A percentile compares a stretch with the other conserved stretches of the same genome.
These are phyloP conservation scores for Kalmanozyma brasiliensis DNA, from an alignment of 1,284 basidiomycete species.

Conservation along the genomic window DNA sequence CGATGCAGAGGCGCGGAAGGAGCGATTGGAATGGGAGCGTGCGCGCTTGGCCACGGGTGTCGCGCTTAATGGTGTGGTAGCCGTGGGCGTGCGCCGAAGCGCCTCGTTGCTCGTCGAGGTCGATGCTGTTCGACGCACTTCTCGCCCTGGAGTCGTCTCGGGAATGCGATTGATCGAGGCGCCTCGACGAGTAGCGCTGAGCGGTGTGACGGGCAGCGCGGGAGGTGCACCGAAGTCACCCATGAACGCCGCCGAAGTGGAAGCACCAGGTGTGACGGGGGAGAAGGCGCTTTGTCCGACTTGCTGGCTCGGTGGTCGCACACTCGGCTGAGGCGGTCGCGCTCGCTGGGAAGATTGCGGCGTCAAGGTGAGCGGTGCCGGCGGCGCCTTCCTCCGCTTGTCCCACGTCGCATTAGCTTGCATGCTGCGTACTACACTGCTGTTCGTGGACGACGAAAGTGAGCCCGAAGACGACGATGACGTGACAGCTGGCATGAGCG, in stretches of 20 bases:
- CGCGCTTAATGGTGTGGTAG: conserved; percentile 7
- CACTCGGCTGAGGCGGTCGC: not conserved
- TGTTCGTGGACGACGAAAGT: conserved; percentile 15
- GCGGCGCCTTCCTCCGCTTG: conserved; percentile 48
- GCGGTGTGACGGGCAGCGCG: conserved; percentile 34
- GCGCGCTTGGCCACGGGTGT: conserved; percentile 24
- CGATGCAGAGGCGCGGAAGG: conserved; percentile 33
- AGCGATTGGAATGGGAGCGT: conserved; percentile 27
- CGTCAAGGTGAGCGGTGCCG: conserved; percentile 43
- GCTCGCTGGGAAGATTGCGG: conserved; percentile 13
- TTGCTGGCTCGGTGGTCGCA: too few species aligned
- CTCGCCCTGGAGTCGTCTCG: not conserved
- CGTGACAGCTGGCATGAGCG: not conserved
- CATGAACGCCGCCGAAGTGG: conserved; percentile 2
- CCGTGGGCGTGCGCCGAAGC: conserved; percentile 30
- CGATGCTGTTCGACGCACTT: conserved; percentile 27
- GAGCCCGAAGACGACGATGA: conserved; percentile 5
- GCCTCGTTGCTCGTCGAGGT: conserved; percentile 26
- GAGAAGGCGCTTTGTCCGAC: conserved; percentile 36
- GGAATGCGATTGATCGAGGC: conserved; percentile 21
- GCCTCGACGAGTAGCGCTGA: conserved; percentile 49
- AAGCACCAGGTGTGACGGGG: conserved; percentile 47
- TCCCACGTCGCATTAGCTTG: conserved; percentile 42
- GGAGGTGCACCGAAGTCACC: conserved; percentile 7
- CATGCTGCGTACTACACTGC: conserved; percentile 44